Base-by-base conservation (phyloP, 805 yeast species). In the Hanseniaspora vineae region DNA sequence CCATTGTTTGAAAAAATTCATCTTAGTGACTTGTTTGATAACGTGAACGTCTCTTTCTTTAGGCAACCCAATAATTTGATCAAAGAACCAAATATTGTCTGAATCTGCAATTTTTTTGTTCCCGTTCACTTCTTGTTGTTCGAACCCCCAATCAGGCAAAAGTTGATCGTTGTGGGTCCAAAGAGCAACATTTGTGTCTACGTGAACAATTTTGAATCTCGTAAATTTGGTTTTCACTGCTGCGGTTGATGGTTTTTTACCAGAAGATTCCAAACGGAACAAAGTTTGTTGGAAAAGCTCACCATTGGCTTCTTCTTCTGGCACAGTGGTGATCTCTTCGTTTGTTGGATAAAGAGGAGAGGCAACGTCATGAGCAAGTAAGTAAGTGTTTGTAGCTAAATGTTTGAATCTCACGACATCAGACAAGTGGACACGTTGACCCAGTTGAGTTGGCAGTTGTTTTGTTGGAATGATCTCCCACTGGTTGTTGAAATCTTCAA, bases 131-230 rank as follows among this genome's bases (percentile, higher is more conserved):
- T 92, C 99, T 61, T 82, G 88, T 62, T 92, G 97, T 46, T 70
- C 68, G 62, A 79, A 84, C 1, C 84, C 98, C 99, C 99, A 92
- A 14, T 86, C 97, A 17, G 99, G 98, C 50, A 92, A 76, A 42
- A 77, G 61, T 49, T 75, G 80, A 58, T 85, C 95, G 56, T 81
- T 74, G 58, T 86, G 95, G 5, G 96, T 83, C 94, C 96, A 89
- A 77, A 92, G 75, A 17, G 96, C 90, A 42, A 94, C 97, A 45
- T 83, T 77, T 1, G 96, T 85, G 48, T 83, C 88, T 20, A 78
- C 81, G 61, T 92, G 97, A 50, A 88, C 67, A 20, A 92, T 58
- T 57, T 80, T 81, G 59, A 92, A 66, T 11, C 74, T 66, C 3
- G 85, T 75, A 6, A 80, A 82, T 60, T 81, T 80, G 2, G 96